phyloP scores from a whole-genome alignment of 139 green algal genomes.

The Mychonastes homosphaera region DNA sequence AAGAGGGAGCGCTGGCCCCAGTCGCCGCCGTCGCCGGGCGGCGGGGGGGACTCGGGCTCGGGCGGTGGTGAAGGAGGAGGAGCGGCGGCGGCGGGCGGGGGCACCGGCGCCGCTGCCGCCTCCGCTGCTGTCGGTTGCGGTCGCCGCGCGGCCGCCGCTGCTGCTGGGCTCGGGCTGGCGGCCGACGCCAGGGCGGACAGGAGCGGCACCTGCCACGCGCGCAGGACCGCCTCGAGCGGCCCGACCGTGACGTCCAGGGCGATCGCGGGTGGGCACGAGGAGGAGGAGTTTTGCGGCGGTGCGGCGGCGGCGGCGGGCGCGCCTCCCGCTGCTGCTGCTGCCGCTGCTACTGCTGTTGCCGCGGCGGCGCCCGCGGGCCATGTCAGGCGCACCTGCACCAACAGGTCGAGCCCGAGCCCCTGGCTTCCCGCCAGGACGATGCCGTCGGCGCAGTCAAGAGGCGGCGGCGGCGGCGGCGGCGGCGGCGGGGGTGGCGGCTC shows the following conservation, averaged over 20 bases:
- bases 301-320: neutral
- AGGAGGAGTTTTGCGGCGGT: neutral
- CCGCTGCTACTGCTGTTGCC: neutral
- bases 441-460: too few species aligned
- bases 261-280: neutral
- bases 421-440: neutral
- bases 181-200: constrained; percentile 7
- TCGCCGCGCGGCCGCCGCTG: constrained; percentile 10
- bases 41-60: too few species aligned
- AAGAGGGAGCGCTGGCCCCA: constrained; percentile 41
- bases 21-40: too few species aligned
- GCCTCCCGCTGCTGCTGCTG: constrained; percentile 2
- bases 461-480: too few species aligned
- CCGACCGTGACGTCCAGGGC: constrained; percentile 6
- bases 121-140: constrained; percentile 2
- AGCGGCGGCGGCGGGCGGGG: constrained; percentile 4
- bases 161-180: neutral
- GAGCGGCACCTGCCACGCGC: constrained; percentile 28
- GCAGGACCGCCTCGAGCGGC: constrained; percentile 13
- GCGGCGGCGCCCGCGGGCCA: constrained; percentile 4
- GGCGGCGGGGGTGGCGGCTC: too few species aligned
- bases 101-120: neutral
- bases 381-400: constrained; percentile 14
- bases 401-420: neutral
- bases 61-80: neutral